Conservation (phyloP, 2,329 filamentous ascomycete genomes). For the Diplodia sapinea region DNA sequence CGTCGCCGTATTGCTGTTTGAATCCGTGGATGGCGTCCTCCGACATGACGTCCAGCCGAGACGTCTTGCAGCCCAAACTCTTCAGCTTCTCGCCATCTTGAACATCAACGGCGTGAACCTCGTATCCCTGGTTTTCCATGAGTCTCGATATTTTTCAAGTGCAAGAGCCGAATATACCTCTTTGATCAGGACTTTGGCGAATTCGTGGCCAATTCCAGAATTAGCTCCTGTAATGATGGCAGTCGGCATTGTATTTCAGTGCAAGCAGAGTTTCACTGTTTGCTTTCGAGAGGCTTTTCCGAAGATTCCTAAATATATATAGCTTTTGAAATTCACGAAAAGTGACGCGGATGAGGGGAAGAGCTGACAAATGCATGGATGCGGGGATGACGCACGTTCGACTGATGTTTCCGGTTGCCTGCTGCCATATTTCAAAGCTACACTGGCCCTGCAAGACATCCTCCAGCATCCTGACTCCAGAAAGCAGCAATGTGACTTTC, state of each 20-base stretch:
- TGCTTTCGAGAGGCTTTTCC: not conserved
- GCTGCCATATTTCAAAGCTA: too few relatives aligned
- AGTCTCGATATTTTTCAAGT: not conserved
- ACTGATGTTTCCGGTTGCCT: too few relatives aligned
- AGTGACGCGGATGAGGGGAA: not conserved
- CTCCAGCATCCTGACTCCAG: too few relatives aligned
- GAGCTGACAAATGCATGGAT: conserved; percentile 20
- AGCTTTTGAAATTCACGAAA: not conserved
- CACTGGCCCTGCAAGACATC: too few relatives aligned
- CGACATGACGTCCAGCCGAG: conserved; percentile 45
- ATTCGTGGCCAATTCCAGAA: conserved; percentile 50
- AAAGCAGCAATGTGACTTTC: too few relatives aligned
- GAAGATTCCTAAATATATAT: not conserved
- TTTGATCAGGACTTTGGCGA: conserved; percentile 41
- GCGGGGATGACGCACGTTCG: not conserved
- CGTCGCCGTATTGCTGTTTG: conserved; percentile 38
- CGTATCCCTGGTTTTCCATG: conserved; percentile 38
- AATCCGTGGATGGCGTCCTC: conserved; percentile 45
- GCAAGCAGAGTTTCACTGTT: not conserved
- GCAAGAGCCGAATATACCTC: conserved; percentile 34
- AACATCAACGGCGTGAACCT: conserved; percentile 43
- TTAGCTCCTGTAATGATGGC: conserved; percentile 52
- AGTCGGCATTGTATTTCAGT: conserved; percentile 43
- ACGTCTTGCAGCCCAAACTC: conserved; percentile 41
- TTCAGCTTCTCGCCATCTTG: conserved; percentile 42